These are phyloP conservation scores for Nepenthes gracilis DNA, from an alignment of 148 eudicot genomes.

Conservation along the genomic window DNA sequence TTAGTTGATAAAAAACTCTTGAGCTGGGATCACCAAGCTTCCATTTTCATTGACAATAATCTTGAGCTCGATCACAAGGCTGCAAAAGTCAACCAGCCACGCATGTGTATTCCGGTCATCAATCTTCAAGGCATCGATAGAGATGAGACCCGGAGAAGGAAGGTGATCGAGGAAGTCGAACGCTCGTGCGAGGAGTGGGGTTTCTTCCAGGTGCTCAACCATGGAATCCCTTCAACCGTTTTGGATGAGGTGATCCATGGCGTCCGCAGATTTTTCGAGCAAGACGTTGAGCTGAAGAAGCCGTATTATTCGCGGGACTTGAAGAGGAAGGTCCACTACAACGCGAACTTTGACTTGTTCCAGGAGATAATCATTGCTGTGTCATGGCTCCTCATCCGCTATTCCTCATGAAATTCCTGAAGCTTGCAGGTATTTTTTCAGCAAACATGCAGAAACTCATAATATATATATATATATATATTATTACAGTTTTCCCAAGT, in stretches of 20 bases:
- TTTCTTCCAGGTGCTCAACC: conserved; percentile 17
- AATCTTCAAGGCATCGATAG: not conserved
- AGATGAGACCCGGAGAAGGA: not conserved
- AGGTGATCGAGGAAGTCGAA: conserved; percentile 5
- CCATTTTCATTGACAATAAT: not conserved
- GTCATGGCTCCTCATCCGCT: not conserved
- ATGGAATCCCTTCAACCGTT: conserved; percentile 3
- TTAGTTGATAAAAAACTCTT: too few species aligned
- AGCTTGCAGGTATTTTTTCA: not conserved
- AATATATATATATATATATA: too few species aligned
- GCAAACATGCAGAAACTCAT: too few species aligned
- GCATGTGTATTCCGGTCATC: not conserved
- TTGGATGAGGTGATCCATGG: not conserved
- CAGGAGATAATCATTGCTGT: not conserved
- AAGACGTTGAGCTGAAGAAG: conserved; percentile 4
- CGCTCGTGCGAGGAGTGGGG: conserved; percentile 10
- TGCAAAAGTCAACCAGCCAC: not conserved
- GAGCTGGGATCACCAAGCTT: not conserved
- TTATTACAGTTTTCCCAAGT: too few species aligned
- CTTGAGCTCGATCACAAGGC: not conserved
- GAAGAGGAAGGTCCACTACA: not conserved
- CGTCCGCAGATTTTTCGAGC: conserved; percentile 1
- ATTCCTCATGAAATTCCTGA: not conserved
- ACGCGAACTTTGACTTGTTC: conserved; percentile 7
- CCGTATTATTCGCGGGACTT: conserved; percentile 3